Evolutionary conservation across 2,329 filamentous ascomycete species (phyloP), one percentile per base, ranked within the genome.

Genomic region (Xylaria sp.): DNA sequence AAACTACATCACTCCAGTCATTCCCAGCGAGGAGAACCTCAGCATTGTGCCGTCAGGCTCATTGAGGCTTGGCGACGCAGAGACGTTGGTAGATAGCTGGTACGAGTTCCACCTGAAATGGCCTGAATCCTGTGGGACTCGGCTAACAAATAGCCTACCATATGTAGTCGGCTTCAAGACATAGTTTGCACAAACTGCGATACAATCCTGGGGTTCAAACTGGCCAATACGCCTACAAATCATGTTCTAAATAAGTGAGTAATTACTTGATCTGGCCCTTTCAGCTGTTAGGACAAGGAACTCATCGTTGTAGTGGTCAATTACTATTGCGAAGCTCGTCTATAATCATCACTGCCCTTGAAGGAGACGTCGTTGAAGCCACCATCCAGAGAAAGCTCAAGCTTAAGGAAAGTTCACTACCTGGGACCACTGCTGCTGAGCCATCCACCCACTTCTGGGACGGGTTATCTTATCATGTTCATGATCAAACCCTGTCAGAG

Each of bases 241-340:
- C 74, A 77, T 58, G 69, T 72, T 19, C 53, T 77, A 20, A 51
- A 69, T 17, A 57, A 69, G 76, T 77, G 58, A 60, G 70, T 57
- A n/a, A 7, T 42, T 37, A 41, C 16, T 34, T 11, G 1, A 37
- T 21, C 29, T 22, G 21, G 11, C 18, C 45, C n/a, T 16, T 39
- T 4, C 5, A 20, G 9, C 13, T 17, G 9, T 26, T 41, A 8
- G 24, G 13, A 16, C 29, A 17, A 7, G 46, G 22, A 42, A n/a
- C 52, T 57, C 7, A 56, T 57, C 8, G 8, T 21, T 16, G 2
- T 29, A 78, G 74, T 21, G 67, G 67, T 41, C 73, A 76, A 51
- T 53, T 74, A 13, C 63, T 77, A 13, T 63, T 77, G 7, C 66
- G 67, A 7, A 54, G 59, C 34, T 56, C 66, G 0, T 71, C 69